A percentile compares a stretch with the other conserved stretches of the same genome.
Evolutionary conservation across 1,284 basidiomycete genomes (phyloP).

Genomic region (Paramarasmius palmivorus): DNA sequence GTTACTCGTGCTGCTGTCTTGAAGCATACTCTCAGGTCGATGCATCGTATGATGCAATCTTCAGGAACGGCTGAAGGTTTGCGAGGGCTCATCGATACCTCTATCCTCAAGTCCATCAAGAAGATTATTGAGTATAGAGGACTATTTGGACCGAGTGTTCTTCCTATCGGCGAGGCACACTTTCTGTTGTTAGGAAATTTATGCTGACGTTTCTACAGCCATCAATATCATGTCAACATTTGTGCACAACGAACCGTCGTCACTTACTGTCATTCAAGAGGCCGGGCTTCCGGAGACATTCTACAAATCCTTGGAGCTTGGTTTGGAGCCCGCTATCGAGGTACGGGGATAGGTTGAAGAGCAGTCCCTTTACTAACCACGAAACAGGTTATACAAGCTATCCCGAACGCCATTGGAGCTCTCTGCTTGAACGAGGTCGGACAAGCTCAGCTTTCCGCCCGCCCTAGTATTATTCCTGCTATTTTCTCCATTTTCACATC

Average conservation of each 20-base stretch:
- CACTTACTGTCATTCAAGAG: conserved; percentile 91
- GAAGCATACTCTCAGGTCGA: conserved; percentile 90
- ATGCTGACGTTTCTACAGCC: conserved; percentile 45
- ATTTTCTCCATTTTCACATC: conserved; percentile 89
- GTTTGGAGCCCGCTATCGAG: conserved; percentile 87
- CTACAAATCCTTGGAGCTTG: conserved; percentile 82
- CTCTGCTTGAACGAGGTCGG: conserved; percentile 93
- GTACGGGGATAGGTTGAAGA: conserved; percentile 38
- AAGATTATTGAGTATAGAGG: conserved; percentile 83
- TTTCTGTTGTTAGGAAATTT: conserved; percentile 1
- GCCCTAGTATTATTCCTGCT: conserved; percentile 79
- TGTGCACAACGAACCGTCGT: conserved; percentile 98
- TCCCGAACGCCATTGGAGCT: conserved; percentile 96
- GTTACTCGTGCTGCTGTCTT: conserved; percentile 73
- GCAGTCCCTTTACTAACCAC: conserved; percentile 4
- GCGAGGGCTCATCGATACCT: conserved; percentile 91
- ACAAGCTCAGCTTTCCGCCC: conserved; percentile 77
- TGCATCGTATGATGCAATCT: conserved; percentile 96
- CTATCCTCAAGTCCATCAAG: conserved; percentile 85
- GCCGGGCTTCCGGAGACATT: conserved; percentile 88
- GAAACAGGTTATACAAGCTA: conserved; percentile 81
- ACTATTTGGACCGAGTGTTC: conserved; percentile 86
- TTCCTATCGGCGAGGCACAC: conserved; percentile 68
- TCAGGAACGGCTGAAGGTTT: conserved; percentile 94
- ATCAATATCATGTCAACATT: conserved; percentile 99